Evolutionary conservation across 1,284 basidiomycete species (phyloP), one percentile per base, ranked within the genome.

Genomic region (Rhodotorula sp.): DNA sequence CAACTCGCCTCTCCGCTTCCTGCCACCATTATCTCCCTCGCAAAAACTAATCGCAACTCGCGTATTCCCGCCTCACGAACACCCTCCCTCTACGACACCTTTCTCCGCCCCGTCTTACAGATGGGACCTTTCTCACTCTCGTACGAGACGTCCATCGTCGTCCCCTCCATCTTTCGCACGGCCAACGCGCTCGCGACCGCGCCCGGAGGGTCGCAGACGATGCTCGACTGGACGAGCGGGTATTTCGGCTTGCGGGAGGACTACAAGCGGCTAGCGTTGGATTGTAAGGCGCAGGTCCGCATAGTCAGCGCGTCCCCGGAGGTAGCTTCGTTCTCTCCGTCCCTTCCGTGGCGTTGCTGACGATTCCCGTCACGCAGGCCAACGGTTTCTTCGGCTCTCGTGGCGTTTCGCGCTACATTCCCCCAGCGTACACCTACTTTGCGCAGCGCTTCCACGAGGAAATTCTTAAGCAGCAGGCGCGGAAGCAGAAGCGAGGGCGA

Each of bases 301-400:
- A 87, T 99, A 65, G 86, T 98, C 4, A 90, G 89, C 50, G 91
- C 96, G 4, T 87, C 89, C 67, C 95, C 95, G 0, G 87, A 89
- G 83, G 92, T 92, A 70, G 65, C 83, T 76, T n/a, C 52, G 30
- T n/a, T 13, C n/a, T 18, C 24, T 44, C 50, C 44, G 16, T 3
- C n/a, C 52, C 10, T 53, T 51, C 24, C 44, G 46, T 57, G 16
- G 40, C 59, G 18, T 30, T 24, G 37, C 30, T 52, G 15, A 22
- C 26, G 11, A 40, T 15, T 40, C 16, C 24, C 13, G 7, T 26
- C 28, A 2, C 60, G 8, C 72, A 94, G 91, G 91, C 94, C 24
- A 99, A 99, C 77, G 95, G 95, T 0, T 99, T 99, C 80, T 94
- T 88, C 78, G 89, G 88, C 7, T 96, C 92, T 5, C 86, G 84